Percentiles rank a stretch among this genome's conserved stretches.
Evolutionary conservation across 805 yeast genomes (phyloP).

Genomic region (Kodamaea neixiangensis): DNA sequence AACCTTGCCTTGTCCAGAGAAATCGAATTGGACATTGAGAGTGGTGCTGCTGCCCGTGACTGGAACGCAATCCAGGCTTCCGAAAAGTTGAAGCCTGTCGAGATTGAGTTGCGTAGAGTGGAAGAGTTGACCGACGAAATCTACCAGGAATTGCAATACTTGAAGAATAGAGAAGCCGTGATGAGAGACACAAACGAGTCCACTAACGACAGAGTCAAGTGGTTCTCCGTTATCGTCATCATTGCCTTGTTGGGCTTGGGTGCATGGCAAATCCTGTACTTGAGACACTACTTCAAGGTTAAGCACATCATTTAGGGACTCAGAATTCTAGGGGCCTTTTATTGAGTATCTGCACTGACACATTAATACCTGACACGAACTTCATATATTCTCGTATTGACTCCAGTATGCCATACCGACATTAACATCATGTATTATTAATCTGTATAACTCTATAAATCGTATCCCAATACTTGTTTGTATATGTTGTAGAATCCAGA

Average conservation of each 20-base stretch:
- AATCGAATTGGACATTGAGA: slow-evolving; percentile 87
- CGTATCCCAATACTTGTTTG: slow-evolving; percentile 2
- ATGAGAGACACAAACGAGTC: slow-evolving; percentile 97
- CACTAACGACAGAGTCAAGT: slow-evolving; percentile 89
- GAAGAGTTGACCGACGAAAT: slow-evolving; percentile 87
- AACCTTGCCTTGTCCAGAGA: slow-evolving; percentile 50
- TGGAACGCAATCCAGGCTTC: slow-evolving; percentile 94
- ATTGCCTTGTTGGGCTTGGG: slow-evolving; percentile 76
- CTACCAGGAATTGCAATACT: slow-evolving; percentile 73
- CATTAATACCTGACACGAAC: neutral
- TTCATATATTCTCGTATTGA: neutral
- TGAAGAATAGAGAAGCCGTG: slow-evolving; percentile 85
- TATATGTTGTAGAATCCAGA: neutral
- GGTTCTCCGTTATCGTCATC: slow-evolving; percentile 74
- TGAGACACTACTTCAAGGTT: slow-evolving; percentile 88
- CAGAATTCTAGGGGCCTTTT: neutral
- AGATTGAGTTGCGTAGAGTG: slow-evolving; percentile 82
- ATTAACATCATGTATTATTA: neutral
- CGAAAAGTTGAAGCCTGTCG: slow-evolving; percentile 91
- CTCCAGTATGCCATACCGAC: neutral
- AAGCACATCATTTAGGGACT: slow-evolving; percentile 64
- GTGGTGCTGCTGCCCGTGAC: slow-evolving; percentile 96
- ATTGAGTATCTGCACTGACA: neutral
- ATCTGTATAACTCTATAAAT: slow-evolving; percentile 6
- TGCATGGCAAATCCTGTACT: slow-evolving; percentile 88